These are phyloP conservation scores for Sambucus nigra DNA, from an alignment of 129 eudicot species.

Conservation along the genomic window DNA sequence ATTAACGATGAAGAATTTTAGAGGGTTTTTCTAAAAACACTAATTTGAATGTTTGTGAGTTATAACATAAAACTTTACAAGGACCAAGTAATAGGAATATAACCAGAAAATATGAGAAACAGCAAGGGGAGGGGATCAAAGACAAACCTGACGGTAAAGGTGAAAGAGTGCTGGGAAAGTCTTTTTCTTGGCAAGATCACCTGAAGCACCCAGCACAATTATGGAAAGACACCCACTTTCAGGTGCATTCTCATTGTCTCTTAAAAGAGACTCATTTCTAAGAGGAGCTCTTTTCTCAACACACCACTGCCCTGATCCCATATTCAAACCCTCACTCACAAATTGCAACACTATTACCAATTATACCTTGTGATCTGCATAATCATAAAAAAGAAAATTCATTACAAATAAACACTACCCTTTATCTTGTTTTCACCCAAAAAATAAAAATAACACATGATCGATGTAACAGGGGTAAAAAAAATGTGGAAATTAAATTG, in stretches of 20 bases:
- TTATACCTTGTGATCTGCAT: neutral
- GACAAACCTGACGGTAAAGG: slow-evolving; percentile 66
- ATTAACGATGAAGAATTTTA: too few species aligned
- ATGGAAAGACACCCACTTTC: slow-evolving; percentile 78
- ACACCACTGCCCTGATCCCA: slow-evolving; percentile 56
- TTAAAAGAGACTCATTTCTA: slow-evolving; percentile 24
- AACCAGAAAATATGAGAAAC: neutral
- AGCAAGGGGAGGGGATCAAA: neutral
- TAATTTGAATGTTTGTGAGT: too few species aligned
- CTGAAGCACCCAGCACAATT: slow-evolving; percentile 96
- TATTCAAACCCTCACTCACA: slow-evolving; percentile 15
- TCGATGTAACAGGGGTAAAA: neutral
- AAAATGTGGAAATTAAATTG: too few species aligned
- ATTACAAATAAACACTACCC: neutral
- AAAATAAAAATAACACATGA: neutral
- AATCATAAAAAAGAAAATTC: too few species aligned
- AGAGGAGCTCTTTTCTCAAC: slow-evolving; percentile 46
- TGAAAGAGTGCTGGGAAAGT: slow-evolving; percentile 97
- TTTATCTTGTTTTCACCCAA: neutral
- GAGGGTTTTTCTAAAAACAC: too few species aligned
- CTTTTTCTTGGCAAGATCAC: slow-evolving; percentile 99
- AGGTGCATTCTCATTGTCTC: slow-evolving; percentile 28
- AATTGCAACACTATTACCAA: slow-evolving; percentile 1
- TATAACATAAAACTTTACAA: too few species aligned
- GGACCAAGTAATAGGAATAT: too few species aligned